phyloP scores from a whole-genome alignment of 2,329 filamentous ascomycete species.

The Xylariaceae sp. region DNA sequence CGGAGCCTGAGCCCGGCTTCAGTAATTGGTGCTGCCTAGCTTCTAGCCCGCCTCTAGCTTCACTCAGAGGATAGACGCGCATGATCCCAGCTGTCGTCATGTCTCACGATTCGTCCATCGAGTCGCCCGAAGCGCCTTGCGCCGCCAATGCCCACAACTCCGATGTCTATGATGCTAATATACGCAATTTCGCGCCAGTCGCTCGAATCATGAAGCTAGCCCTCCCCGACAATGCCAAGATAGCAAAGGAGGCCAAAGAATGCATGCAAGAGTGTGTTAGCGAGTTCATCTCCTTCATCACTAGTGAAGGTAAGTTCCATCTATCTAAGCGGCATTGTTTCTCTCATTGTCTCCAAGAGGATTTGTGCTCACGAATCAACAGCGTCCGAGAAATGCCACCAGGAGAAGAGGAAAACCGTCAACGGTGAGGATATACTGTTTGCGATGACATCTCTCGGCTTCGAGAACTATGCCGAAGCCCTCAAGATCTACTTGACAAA shows the following conservation, averaged over 20 bases:
- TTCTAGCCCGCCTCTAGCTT: conserved; percentile 34
- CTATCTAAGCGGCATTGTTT: not conserved
- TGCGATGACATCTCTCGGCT: conserved; percentile 96
- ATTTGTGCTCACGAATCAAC: conserved; percentile 28
- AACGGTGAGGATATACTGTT: conserved; percentile 98
- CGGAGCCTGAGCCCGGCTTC: conserved; percentile 35
- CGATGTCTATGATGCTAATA: conserved; percentile 77
- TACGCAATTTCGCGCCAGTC: conserved; percentile 90
- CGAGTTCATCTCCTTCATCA: conserved; percentile 99
- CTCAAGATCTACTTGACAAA: conserved; percentile 97
- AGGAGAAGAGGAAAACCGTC: conserved; percentile 98
- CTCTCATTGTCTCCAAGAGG: not conserved
- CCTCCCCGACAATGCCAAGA: conserved; percentile 96
- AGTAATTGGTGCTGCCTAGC: conserved; percentile 32
- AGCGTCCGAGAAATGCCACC: conserved; percentile 99
- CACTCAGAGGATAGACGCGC: conserved; percentile 34
- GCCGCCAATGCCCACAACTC: conserved; percentile 43
- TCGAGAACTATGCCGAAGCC: conserved; percentile 97
- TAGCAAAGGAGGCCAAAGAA: conserved; percentile 97
- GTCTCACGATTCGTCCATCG: conserved; percentile 53
- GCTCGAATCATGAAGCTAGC: conserved; percentile 99
- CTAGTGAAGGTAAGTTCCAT: conserved; percentile 75
- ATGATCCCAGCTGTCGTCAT: conserved; percentile 39
- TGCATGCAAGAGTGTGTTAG: conserved; percentile 99
- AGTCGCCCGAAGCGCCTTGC: conserved; percentile 45